Conservation (phyloP, 2,329 filamentous ascomycete species). For the Sclerotiophoma versabilis region DNA sequence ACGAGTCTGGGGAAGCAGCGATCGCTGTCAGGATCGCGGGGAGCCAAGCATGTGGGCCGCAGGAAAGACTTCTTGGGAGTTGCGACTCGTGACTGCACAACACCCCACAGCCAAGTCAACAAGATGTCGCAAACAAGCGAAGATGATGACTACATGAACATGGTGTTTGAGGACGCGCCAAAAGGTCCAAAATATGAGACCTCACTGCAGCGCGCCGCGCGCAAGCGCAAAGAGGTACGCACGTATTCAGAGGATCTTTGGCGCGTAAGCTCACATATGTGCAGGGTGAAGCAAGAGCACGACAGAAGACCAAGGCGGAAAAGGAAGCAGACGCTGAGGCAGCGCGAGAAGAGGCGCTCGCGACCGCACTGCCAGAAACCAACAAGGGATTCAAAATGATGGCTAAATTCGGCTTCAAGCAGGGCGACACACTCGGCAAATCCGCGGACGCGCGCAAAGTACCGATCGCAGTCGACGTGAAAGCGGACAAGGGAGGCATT, state of each 20-base stretch:
- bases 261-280: constrained; percentile 19
- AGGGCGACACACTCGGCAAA: constrained; percentile 76
- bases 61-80: constrained; percentile 11
- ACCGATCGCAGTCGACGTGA: constrained; percentile 78
- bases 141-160: constrained; percentile 97
- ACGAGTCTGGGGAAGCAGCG: constrained; percentile 17
- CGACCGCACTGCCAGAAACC: constrained; percentile 71
- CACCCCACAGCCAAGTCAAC: not conserved
- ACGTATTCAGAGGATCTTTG: not conserved
- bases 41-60: constrained; percentile 22
- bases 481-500: constrained; percentile 82
- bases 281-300: constrained; percentile 40
- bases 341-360: constrained; percentile 77
- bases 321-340: constrained; percentile 75
- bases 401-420: constrained; percentile 90
- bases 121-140: constrained; percentile 62
- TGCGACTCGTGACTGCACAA: constrained; percentile 10
- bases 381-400: constrained; percentile 97
- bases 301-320: constrained; percentile 78
- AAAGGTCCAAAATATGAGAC: constrained; percentile 62
- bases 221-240: constrained; percentile 59
- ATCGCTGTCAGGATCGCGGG: constrained; percentile 14
- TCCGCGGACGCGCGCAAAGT: constrained; percentile 65
- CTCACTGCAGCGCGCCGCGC: constrained; percentile 65
- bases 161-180: constrained; percentile 78